Conservation (phyloP, 345 rosid species). For the Hibiscus mutabilis region DNA sequence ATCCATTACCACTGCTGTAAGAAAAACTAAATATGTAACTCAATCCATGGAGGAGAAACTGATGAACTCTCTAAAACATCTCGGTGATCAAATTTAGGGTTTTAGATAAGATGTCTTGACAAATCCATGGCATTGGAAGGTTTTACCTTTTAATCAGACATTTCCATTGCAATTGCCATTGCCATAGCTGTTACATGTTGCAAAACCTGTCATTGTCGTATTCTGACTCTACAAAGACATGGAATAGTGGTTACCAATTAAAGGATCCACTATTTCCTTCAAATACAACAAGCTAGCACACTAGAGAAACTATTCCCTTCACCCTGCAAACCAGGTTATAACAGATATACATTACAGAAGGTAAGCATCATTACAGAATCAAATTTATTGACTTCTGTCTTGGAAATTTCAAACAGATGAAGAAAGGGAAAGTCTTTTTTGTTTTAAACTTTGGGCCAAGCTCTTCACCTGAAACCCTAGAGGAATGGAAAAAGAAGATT, state of each 20-base stretch:
- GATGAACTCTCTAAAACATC: not conserved
- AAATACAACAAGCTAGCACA: not conserved
- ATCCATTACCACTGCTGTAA: not conserved
- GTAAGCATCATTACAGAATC: no score
- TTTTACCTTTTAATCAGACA: not conserved
- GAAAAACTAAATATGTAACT: no score
- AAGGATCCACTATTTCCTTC: conserved; percentile 7
- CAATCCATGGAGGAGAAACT: not conserved
- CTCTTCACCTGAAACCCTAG: conserved; percentile 27
- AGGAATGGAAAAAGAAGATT: not conserved
- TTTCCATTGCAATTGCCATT: not conserved
- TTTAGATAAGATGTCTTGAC: not conserved
- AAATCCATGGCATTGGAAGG: not conserved
- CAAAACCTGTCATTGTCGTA: conserved; percentile 11
- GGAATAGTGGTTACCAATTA: not conserved
- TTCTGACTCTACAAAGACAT: not conserved
- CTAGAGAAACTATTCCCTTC: not conserved
- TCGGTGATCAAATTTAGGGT: conserved; percentile 10
- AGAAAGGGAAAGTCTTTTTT: conserved; percentile 13
- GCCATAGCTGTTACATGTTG: not conserved
- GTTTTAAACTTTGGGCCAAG: not conserved
- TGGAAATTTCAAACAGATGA: conserved; percentile 8
- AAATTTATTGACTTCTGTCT: not conserved
- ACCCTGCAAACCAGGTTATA: not conserved
- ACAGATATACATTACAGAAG: no score